A percentile compares a stretch with the other conserved stretches of the same genome.
phyloP scores from a whole-genome alignment of 805 yeast genomes.

The Lachancea sp. region DNA sequence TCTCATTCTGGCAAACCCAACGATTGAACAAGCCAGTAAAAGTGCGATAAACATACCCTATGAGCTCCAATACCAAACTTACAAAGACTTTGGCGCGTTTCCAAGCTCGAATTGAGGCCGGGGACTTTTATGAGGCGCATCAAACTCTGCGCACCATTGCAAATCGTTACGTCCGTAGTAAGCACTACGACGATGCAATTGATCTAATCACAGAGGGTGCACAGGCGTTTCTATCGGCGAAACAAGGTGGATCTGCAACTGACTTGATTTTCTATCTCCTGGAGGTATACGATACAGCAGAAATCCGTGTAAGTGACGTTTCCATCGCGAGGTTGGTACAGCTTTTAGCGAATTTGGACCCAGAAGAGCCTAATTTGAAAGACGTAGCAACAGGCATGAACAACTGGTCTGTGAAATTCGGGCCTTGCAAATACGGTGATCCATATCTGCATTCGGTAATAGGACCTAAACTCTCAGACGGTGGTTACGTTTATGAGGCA shows the following conservation, averaged over 20 bases:
- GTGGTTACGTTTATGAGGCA: conserved; percentile 53
- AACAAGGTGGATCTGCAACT: conserved; percentile 73
- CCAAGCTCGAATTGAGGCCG: conserved; percentile 58
- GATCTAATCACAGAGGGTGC: conserved; percentile 71
- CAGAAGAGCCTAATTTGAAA: conserved; percentile 54
- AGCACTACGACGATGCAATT: conserved; percentile 62
- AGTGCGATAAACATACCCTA: neutral
- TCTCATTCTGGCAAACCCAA: neutral
- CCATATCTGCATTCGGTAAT: conserved; percentile 65
- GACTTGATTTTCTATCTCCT: conserved; percentile 69
- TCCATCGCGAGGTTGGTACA: conserved; percentile 44
- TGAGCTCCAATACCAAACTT: conserved; percentile 35
- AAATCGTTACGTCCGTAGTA: conserved; percentile 69
- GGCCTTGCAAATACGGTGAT: conserved; percentile 60
- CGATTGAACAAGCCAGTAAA: neutral
- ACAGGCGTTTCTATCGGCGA: conserved; percentile 55
- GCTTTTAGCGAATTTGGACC: conserved; percentile 38
- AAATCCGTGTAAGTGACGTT: conserved; percentile 36
- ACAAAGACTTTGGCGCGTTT: conserved; percentile 59
- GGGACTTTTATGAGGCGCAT: conserved; percentile 90
- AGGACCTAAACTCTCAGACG: conserved; percentile 56
- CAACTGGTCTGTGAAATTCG: conserved; percentile 54
- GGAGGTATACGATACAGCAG: conserved; percentile 57
- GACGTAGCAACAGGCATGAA: conserved; percentile 61
- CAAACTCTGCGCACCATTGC: conserved; percentile 88